Conservation (phyloP, 305 asterid genomes). For the Fraxinus latifolia region DNA sequence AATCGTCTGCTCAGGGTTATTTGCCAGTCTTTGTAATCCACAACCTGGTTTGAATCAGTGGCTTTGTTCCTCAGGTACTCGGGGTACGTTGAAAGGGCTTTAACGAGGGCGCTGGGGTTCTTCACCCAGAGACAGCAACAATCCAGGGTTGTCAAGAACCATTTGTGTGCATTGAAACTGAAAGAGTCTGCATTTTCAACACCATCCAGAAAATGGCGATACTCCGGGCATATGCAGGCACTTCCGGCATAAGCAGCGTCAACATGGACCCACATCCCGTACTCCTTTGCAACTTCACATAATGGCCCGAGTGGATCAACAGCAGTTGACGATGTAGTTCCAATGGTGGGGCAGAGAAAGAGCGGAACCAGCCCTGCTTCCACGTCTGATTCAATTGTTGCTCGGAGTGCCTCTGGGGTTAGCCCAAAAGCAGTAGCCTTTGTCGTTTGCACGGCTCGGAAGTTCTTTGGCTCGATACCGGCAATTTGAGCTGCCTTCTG, state of each 20-base stretch:
- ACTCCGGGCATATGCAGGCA: constrained; percentile 60
- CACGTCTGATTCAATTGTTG: constrained; percentile 35
- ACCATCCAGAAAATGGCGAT: constrained; percentile 54
- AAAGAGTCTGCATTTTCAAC: constrained; percentile 58
- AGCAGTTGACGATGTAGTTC: constrained; percentile 66
- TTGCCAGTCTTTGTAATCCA: constrained; percentile 75
- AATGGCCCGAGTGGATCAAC: constrained; percentile 47
- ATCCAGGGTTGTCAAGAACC: constrained; percentile 63
- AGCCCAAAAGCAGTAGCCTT: constrained; percentile 34
- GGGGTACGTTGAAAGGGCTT: constrained; percentile 56
- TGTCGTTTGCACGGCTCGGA: constrained; percentile 45
- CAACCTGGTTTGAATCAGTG: constrained; percentile 52
- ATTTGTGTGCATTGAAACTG: constrained; percentile 70
- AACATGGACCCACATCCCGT: constrained; percentile 59
- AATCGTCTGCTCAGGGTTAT: constrained; percentile 66
- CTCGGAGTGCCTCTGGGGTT: constrained; percentile 34
- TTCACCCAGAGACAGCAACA: constrained; percentile 75
- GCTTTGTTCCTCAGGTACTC: constrained; percentile 59
- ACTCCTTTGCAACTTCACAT: constrained; percentile 47
- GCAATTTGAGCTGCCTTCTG: constrained; percentile 68
- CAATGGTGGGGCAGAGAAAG: constrained; percentile 59
- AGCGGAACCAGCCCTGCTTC: constrained; percentile 49
- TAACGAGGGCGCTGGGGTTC: constrained; percentile 44
- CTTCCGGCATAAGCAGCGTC: constrained; percentile 81
- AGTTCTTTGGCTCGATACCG: constrained; percentile 48